Evolutionary conservation across 2,329 filamentous ascomycete species (phyloP).

Genomic region (Botrytis paeoniae): DNA sequence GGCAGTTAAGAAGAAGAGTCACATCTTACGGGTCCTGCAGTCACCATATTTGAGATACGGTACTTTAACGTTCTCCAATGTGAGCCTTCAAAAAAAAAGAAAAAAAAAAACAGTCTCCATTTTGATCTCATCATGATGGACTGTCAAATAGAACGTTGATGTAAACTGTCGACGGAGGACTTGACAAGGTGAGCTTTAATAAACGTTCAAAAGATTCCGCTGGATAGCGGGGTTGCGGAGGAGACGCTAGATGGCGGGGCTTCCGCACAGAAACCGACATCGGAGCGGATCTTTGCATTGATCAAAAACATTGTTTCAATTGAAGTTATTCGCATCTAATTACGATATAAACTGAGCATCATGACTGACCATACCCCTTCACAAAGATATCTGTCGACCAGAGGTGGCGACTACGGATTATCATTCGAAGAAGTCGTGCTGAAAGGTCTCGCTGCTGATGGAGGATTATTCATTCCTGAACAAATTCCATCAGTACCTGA

Average conservation of each 20-base stretch:
- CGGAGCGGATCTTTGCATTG: slow-evolving; percentile 1
- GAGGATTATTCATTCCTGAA: slow-evolving; percentile 86
- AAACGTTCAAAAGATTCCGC: background rate
- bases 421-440: slow-evolving; percentile 90
- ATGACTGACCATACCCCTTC: slow-evolving; percentile 45
- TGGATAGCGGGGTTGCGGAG: background rate
- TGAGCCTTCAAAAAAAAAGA: too few relatives aligned
- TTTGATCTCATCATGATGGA: background rate
- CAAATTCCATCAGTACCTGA: slow-evolving; percentile 64
- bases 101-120: too few relatives aligned
- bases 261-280: background rate
- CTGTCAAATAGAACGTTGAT: background rate
- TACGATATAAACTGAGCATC: background rate
- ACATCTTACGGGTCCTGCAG: too few relatives aligned
- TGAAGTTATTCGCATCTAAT: slow-evolving; percentile 5
- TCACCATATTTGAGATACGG: background rate
- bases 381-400: slow-evolving; percentile 60
- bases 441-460: slow-evolving; percentile 82
- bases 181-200: background rate
- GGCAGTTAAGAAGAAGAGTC: background rate
- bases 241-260: slow-evolving; percentile 4
- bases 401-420: slow-evolving; percentile 63
- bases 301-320: background rate
- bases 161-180: background rate
- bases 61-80: background rate